Evolutionary conservation across 2,329 filamentous ascomycete species (phyloP).

Genomic region (Akanthomyces muscarius): DNA sequence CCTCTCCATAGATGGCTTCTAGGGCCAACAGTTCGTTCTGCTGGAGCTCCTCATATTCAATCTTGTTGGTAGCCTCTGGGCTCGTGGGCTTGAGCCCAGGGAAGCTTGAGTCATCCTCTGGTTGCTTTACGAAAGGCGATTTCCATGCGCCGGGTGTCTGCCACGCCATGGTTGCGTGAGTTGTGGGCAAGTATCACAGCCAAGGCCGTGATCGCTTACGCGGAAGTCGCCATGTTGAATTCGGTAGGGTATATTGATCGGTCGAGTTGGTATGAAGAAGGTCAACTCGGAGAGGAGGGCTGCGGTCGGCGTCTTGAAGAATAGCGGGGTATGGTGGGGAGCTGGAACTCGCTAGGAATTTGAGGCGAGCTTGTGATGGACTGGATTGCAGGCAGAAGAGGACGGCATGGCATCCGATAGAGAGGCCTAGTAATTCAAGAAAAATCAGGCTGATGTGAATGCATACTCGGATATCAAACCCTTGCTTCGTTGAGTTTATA

Average conservation of each 20-base stretch:
- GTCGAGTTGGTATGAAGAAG: slow-evolving; percentile 9
- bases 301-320: not conserved
- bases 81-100: slow-evolving; percentile 46
- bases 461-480: not conserved
- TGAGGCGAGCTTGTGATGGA: not conserved
- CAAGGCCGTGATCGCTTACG: slow-evolving; percentile 49
- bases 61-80: slow-evolving; percentile 41
- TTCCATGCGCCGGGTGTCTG: slow-evolving; percentile 47
- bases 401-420: not conserved
- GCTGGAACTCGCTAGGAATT: not conserved
- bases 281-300: not conserved
- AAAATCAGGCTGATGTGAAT: not conserved
- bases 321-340: slow-evolving; percentile 17
- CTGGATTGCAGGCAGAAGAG: not conserved
- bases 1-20: slow-evolving; percentile 83
- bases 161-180: slow-evolving; percentile 47
- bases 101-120: slow-evolving; percentile 47
- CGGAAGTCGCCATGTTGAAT: slow-evolving; percentile 41
- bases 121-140: slow-evolving; percentile 38
- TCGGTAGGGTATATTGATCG: slow-evolving; percentile 12
- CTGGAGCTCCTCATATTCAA: slow-evolving; percentile 79
- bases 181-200: slow-evolving; percentile 45
- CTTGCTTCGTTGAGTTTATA: not conserved
- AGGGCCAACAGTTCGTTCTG: slow-evolving; percentile 83
- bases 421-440: not conserved